A percentile compares a stretch with the other conserved stretches of the same genome.
Evolutionary conservation across 768 basidiomycete genomes (phyloP).

Genomic region (Hysterangium stoloniferum): DNA sequence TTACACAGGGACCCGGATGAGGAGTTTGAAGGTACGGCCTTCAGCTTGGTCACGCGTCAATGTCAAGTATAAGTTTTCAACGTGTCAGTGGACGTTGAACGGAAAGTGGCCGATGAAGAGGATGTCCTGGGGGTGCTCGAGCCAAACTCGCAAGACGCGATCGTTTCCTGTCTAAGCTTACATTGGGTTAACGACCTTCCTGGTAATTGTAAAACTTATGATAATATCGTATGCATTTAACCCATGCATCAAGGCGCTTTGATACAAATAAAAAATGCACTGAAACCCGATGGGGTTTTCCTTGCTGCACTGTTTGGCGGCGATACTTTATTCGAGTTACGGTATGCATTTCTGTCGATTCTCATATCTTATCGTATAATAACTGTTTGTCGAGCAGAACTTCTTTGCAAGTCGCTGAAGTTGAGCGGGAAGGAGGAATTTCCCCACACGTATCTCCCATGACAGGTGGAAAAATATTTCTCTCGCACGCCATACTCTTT

Average conservation of each 20-base stretch:
- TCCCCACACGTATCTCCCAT: constrained; percentile 97
- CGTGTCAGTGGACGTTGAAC: constrained; percentile 60
- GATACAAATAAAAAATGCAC: constrained; percentile 75
- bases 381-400: constrained; percentile 47
- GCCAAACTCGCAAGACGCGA: constrained; percentile 78
- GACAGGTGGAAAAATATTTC: constrained; percentile 60
- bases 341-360: constrained; percentile 34
- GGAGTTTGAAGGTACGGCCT: constrained; percentile 66
- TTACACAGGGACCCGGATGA: constrained; percentile 71
- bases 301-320: constrained; percentile 93
- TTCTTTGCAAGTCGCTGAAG: constrained; percentile 86
- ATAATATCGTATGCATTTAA: not conserved
- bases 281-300: constrained; percentile 90
- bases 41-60: not conserved
- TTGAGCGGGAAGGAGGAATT: constrained; percentile 91
- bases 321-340: constrained; percentile 90
- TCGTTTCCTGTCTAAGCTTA: constrained; percentile 84
- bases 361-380: constrained; percentile 1
- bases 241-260: constrained; percentile 54
- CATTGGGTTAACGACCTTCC: constrained; percentile 99
- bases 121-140: constrained; percentile 55
- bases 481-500: not conserved
- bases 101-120: constrained; percentile 83
- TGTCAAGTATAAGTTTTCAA: not conserved
- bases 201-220: constrained; percentile 37